Percentiles rank a stretch among this genome's conserved stretches.
Evolutionary conservation across 805 yeast genomes (phyloP).

Genomic region (Debaryomyces prosopidis): DNA sequence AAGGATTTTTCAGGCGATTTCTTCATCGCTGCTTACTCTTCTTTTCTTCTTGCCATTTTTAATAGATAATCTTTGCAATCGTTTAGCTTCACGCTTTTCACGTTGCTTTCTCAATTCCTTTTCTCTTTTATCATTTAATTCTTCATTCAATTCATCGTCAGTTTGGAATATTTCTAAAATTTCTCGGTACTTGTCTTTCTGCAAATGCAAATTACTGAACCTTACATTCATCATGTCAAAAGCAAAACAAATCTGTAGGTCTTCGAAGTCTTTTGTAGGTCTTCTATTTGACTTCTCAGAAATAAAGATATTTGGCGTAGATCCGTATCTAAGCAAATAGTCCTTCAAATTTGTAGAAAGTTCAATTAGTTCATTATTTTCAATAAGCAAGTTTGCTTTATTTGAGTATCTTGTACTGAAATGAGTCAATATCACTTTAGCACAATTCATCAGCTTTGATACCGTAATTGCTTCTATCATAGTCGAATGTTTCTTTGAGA

Average conservation of each 20-base stretch:
- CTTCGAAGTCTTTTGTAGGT: conserved; percentile 19
- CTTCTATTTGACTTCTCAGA: conserved; percentile 3
- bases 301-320: conserved; percentile 26
- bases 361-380: conserved; percentile 19
- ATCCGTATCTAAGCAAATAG: conserved; percentile 26
- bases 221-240: conserved; percentile 39
- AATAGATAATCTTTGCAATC: conserved; percentile 27
- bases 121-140: conserved; percentile 15
- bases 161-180: conserved; percentile 26
- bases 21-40: conserved; percentile 17
- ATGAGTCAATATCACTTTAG: conserved; percentile 77
- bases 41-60: conserved; percentile 18
- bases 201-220: conserved; percentile 26
- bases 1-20: conserved; percentile 2
- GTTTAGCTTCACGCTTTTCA: conserved; percentile 37
- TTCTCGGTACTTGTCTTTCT: conserved; percentile 21
- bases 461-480: conserved; percentile 81
- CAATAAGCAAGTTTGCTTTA: conserved; percentile 29
- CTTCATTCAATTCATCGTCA: conserved; percentile 20
- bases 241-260: conserved; percentile 40
- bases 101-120: conserved; percentile 23
- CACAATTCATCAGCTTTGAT: conserved; percentile 69
- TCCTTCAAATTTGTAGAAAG: conserved; percentile 23
- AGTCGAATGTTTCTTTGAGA: conserved; percentile 82
- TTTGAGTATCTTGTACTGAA: conserved; percentile 81